Conservation (phyloP, 768 basidiomycete species). For the Neoboletus brunneissimus region DNA sequence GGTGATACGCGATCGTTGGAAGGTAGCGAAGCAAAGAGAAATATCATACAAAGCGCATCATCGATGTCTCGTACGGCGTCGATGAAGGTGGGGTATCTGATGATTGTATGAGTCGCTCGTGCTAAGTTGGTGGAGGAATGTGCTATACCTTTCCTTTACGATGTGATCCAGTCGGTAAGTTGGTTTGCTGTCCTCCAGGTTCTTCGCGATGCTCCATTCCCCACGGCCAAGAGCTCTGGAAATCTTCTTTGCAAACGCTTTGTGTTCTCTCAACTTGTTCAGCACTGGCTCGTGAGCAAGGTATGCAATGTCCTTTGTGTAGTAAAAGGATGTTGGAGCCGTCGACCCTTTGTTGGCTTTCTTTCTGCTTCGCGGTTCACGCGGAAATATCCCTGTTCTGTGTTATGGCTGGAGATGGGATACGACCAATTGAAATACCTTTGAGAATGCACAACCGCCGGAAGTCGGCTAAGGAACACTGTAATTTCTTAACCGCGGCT, state of each 20-base stretch:
- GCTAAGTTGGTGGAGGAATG: background rate
- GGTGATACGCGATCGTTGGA: slow-evolving; percentile 79
- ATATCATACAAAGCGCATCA: slow-evolving; percentile 93
- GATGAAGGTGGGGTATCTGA: slow-evolving; percentile 93
- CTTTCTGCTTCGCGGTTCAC: slow-evolving; percentile 89
- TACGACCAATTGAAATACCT: slow-evolving; percentile 48
- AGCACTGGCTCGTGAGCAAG: slow-evolving; percentile 95
- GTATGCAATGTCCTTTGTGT: slow-evolving; percentile 96
- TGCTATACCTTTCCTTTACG: slow-evolving; percentile 87
- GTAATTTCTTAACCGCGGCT: slow-evolving; percentile 89
- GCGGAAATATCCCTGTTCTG: slow-evolving; percentile 86
- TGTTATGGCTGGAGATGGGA: slow-evolving; percentile 9
- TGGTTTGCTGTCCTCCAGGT: slow-evolving; percentile 89
- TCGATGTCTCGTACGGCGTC: slow-evolving; percentile 96
- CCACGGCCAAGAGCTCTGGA: slow-evolving; percentile 88
- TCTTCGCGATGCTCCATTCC: slow-evolving; percentile 95
- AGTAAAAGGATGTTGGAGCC: slow-evolving; percentile 97
- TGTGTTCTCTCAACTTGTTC: slow-evolving; percentile 92
- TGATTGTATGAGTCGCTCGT: slow-evolving; percentile 9
- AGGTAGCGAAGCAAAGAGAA: slow-evolving; percentile 89
- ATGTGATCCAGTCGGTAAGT: slow-evolving; percentile 92
- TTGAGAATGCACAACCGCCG: slow-evolving; percentile 95
- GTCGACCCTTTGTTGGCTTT: slow-evolving; percentile 97
- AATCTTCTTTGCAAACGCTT: slow-evolving; percentile 96
- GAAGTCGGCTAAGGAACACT: slow-evolving; percentile 96